These are phyloP conservation scores for Herpetospermum pedunculosum DNA, from an alignment of 306 rosid genomes.

Conservation along the genomic window DNA sequence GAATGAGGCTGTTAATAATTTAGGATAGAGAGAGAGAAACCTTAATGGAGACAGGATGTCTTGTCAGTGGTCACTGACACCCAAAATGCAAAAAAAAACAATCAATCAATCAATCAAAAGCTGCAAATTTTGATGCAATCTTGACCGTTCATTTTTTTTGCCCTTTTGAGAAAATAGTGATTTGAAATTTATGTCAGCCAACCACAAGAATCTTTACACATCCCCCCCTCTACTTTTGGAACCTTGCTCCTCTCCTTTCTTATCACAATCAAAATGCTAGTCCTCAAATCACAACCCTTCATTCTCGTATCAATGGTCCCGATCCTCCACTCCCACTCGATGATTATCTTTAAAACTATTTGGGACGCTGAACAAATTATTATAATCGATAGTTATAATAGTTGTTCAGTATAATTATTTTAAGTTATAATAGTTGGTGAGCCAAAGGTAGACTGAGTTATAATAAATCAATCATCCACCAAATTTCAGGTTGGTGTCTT, in stretches of 20 bases:
- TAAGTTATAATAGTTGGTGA: no score
- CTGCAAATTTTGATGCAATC: background rate
- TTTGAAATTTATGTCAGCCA: background rate
- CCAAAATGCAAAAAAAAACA: background rate
- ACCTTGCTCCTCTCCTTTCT: background rate
- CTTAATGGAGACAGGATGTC: slow-evolving; percentile 7
- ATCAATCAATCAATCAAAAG: background rate
- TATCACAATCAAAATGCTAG: background rate
- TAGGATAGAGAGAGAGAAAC: background rate
- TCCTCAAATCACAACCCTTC: background rate
- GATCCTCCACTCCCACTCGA: background rate
- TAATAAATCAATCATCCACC: no score
- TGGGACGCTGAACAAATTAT: no score
- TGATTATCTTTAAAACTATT: no score
- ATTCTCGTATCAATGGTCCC: background rate
- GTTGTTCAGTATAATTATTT: no score
- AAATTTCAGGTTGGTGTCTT: no score
- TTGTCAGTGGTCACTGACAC: background rate
- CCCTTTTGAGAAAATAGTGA: no score
- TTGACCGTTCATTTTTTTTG: background rate
- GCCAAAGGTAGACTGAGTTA: no score
- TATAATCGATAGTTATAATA: no score
- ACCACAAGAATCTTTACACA: background rate
- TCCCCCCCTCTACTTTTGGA: background rate
- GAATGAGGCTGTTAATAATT: no score